These are phyloP conservation scores for Calycina herbarum DNA, from an alignment of 2,329 filamentous ascomycete species.

Conservation along the genomic window DNA sequence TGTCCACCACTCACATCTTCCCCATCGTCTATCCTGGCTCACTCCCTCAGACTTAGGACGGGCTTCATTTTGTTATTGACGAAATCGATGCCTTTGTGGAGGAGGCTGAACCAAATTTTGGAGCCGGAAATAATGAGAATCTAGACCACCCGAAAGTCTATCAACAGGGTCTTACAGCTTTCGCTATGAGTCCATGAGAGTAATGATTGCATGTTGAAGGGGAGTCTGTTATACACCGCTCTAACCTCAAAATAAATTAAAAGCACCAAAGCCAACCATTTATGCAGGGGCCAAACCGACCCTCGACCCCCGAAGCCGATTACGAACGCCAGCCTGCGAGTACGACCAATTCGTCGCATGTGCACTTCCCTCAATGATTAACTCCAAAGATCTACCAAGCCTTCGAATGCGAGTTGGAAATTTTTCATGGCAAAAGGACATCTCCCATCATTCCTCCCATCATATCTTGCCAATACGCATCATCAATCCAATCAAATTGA, in stretches of 20 bases:
- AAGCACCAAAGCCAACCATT: neutral
- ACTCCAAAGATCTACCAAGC: neutral
- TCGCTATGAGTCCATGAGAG: no score
- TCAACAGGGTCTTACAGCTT: no score
- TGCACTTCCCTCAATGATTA: neutral
- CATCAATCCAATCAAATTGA: conserved; percentile 19
- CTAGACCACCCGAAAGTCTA: no score
- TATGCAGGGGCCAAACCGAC: neutral
- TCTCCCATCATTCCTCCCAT: conserved; percentile 12
- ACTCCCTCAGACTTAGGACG: neutral
- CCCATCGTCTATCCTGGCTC: neutral
- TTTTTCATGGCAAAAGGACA: conserved; percentile 3
- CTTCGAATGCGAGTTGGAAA: neutral
- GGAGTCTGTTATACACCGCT: no score
- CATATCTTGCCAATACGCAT: conserved; percentile 20
- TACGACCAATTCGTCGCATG: neutral
- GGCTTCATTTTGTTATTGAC: no score
- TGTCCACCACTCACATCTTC: neutral
- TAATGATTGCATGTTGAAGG: no score
- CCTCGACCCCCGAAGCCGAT: neutral
- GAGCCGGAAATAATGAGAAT: no score
- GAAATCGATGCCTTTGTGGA: neutral
- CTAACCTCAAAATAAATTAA: no score
- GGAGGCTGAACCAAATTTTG: no score
- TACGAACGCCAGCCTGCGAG: neutral